Evolutionary conservation across 352 stramenopile genomes (phyloP).

Genomic region (Phytophthora chlamydospora): DNA sequence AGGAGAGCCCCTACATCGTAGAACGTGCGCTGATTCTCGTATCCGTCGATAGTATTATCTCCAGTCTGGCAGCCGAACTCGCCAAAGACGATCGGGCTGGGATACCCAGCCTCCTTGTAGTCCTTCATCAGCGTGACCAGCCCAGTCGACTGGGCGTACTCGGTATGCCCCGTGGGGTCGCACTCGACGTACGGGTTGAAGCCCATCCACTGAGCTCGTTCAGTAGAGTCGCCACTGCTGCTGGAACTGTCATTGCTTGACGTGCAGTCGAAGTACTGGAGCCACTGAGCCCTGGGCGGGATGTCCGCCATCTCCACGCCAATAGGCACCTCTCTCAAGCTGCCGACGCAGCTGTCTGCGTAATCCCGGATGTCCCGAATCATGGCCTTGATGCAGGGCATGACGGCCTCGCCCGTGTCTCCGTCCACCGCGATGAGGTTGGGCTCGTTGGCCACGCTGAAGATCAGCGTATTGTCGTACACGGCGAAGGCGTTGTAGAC

Average conservation of each 20-base stretch:
- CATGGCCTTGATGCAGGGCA: slow-evolving; percentile 75
- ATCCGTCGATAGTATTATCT: slow-evolving; percentile 69
- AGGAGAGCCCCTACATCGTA: slow-evolving; percentile 50
- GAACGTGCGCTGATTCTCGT: slow-evolving; percentile 65
- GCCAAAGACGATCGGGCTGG: slow-evolving; percentile 70
- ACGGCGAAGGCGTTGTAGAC: slow-evolving; percentile 77
- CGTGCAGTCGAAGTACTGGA: slow-evolving; percentile 79
- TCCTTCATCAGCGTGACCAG: slow-evolving; percentile 62
- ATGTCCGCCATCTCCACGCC: slow-evolving; percentile 79
- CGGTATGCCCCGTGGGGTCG: slow-evolving; percentile 43
- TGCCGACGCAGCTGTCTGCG: slow-evolving; percentile 42
- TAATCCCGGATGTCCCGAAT: slow-evolving; percentile 67
- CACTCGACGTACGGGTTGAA: slow-evolving; percentile 73
- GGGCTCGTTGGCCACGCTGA: slow-evolving; percentile 75
- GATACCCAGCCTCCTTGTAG: slow-evolving; percentile 52
- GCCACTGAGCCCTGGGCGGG: slow-evolving; percentile 59
- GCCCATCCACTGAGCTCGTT: slow-evolving; percentile 54
- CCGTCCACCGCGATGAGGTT: slow-evolving; percentile 57
- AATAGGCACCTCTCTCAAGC: slow-evolving; percentile 67
- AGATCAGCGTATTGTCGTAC: slow-evolving; percentile 72
- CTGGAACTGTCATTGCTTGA: slow-evolving; percentile 39
- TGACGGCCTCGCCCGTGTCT: slow-evolving; percentile 47
- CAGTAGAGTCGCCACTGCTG: slow-evolving; percentile 22
- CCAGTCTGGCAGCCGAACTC: slow-evolving; percentile 73
- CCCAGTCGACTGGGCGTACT: slow-evolving; percentile 58